These are phyloP conservation scores for Pistacia integerrima DNA, from an alignment of 345 rosid genomes.

Conservation along the genomic window DNA sequence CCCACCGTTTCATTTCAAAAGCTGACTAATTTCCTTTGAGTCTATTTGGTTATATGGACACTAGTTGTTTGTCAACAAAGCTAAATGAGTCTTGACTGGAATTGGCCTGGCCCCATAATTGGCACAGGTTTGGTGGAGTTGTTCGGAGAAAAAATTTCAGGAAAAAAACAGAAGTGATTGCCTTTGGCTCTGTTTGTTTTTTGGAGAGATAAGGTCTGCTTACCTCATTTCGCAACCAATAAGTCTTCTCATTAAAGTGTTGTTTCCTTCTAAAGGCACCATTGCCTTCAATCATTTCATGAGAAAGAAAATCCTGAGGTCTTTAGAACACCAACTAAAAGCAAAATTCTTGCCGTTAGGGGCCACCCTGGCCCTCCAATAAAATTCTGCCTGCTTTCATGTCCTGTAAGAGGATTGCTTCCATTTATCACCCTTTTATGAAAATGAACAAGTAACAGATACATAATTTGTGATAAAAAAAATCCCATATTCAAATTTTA, in stretches of 20 bases:
- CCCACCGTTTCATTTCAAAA: no score
- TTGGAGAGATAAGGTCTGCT: conserved; percentile 18
- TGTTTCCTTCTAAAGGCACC: conserved; percentile 48
- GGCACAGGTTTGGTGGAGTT: conserved; percentile 23
- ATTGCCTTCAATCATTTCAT: conserved; percentile 34
- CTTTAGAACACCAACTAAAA: conserved; percentile 15
- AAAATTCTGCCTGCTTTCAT: background rate
- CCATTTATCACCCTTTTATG: background rate
- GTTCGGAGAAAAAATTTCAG: background rate
- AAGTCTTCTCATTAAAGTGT: conserved; percentile 32
- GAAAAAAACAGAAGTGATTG: conserved; percentile 4
- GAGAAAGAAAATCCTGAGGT: conserved; percentile 15
- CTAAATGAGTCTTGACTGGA: conserved; percentile 13
- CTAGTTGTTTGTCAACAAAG: conserved; percentile 2
- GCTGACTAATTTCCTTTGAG: background rate
- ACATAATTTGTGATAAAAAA: background rate
- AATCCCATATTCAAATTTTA: background rate
- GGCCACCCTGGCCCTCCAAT: conserved; percentile 17
- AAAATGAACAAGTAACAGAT: background rate
- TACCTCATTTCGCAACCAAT: conserved; percentile 27
- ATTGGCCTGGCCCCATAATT: conserved; percentile 31
- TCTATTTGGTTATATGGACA: background rate
- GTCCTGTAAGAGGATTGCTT: background rate
- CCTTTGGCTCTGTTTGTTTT: background rate
- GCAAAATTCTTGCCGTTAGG: conserved; percentile 3